Percentiles rank a stretch among this genome's conserved stretches.
phyloP scores from a whole-genome alignment of 192 early-diverging fungal species.

The Podochytrium sp. region DNA sequence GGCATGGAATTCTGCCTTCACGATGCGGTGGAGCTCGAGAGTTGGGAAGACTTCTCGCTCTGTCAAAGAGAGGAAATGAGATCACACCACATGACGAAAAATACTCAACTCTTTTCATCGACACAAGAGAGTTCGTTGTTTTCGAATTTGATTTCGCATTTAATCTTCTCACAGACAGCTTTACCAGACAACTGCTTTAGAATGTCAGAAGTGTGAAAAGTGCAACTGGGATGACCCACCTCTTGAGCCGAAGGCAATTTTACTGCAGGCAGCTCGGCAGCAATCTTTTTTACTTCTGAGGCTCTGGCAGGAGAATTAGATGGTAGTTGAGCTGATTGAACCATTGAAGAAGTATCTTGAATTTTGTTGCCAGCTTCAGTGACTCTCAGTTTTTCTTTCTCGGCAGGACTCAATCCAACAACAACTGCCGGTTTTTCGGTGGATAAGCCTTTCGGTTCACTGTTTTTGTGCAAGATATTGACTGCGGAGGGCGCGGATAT shows the following conservation, averaged over 20 bases:
- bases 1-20: constrained; percentile 32
- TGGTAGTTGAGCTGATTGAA: too few relatives aligned
- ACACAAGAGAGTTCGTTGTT: constrained; percentile 41
- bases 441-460: neutral
- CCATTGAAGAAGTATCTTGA: neutral
- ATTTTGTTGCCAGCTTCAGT: constrained; percentile 5
- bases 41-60: constrained; percentile 46
- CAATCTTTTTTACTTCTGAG: constrained; percentile 10
- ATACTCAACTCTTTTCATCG: constrained; percentile 45
- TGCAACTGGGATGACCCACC: too few relatives aligned
- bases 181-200: constrained; percentile 20
- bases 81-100: neutral
- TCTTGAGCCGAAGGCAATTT: constrained; percentile 12
- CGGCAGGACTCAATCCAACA: neutral
- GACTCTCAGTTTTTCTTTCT: constrained; percentile 29
- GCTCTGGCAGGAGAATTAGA: constrained; percentile 1
- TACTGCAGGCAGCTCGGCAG: too few relatives aligned
- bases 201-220: too few relatives aligned
- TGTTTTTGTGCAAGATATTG: too few relatives aligned
- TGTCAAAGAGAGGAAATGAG: constrained; percentile 14
- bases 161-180: constrained; percentile 41
- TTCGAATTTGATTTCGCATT: constrained; percentile 43
- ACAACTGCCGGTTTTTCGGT: neutral
- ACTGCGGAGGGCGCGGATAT: neutral
- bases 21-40: constrained; percentile 42